These are phyloP conservation scores for Globisporangium emineosum DNA, from an alignment of 352 stramenopile species.

Conservation along the genomic window DNA sequence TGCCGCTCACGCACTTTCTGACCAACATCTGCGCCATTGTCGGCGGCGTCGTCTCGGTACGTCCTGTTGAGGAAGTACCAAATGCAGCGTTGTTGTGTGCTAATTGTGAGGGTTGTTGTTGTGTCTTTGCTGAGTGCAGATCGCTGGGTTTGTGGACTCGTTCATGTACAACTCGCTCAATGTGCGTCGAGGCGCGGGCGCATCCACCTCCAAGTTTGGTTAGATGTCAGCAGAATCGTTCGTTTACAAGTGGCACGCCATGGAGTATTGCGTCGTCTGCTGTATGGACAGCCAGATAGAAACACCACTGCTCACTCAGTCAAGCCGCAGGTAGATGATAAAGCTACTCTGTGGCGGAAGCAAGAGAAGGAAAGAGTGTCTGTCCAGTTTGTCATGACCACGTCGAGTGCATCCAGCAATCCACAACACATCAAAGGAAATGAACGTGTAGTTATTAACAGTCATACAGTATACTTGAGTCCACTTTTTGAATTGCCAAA, in stretches of 20 bases:
- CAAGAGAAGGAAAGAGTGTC: neutral
- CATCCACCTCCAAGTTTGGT: conserved; percentile 30
- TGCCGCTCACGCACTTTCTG: conserved; percentile 84
- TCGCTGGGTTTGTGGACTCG: conserved; percentile 84
- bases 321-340: neutral
- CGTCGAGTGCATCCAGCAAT: too few species aligned
- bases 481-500: conserved; percentile 13
- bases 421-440: neutral
- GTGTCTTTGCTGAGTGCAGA: conserved; percentile 29
- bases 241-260: neutral
- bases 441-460: neutral
- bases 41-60: conserved; percentile 78
- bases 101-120: neutral
- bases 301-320: too few species aligned
- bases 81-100: neutral
- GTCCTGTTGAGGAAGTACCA: neutral
- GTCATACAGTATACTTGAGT: neutral
- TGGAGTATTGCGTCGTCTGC: neutral
- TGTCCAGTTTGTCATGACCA: neutral
- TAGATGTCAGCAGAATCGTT: conserved; percentile 7
- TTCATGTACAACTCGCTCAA: conserved; percentile 86
- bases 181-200: conserved; percentile 30
- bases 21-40: conserved; percentile 83
- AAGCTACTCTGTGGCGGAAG: neutral
- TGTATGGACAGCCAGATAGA: neutral